Evolutionary conservation across 2,329 filamentous ascomycete genomes (phyloP).

Genomic region (Septoria linicola): DNA sequence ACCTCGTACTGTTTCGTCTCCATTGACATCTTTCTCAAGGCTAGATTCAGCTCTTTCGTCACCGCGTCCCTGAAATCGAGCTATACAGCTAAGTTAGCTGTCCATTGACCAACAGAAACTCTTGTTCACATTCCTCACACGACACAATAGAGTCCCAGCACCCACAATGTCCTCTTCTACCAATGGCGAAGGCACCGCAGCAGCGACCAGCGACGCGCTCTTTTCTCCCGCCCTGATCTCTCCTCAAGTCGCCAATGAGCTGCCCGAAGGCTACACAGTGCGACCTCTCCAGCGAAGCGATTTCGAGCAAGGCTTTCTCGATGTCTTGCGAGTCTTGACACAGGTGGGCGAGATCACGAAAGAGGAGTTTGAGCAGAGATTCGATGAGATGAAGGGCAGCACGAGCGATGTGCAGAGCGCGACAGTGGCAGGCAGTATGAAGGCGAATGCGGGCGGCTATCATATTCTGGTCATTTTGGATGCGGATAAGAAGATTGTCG

Average conservation of each 20-base stretch:
- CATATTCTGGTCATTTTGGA: constrained; percentile 86
- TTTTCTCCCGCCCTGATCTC: constrained; percentile 79
- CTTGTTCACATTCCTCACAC: no score
- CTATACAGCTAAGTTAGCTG: no score
- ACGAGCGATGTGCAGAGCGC: not conserved
- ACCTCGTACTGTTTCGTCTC: no score
- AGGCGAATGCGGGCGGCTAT: constrained; percentile 70
- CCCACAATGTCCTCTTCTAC: constrained; percentile 12
- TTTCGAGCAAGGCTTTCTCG: constrained; percentile 79
- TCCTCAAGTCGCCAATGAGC: constrained; percentile 65
- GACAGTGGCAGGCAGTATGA: constrained; percentile 45
- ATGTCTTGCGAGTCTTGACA: constrained; percentile 86
- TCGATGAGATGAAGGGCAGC: constrained; percentile 67
- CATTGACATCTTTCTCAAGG: no score
- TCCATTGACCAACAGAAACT: no score
- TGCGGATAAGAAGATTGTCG: constrained; percentile 69
- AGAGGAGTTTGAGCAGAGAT: constrained; percentile 73
- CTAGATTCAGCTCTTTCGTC: no score
- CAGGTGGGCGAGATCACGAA: constrained; percentile 84
- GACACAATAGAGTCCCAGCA: not conserved
- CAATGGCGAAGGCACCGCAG: constrained; percentile 5
- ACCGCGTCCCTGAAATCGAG: no score
- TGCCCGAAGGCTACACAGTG: constrained; percentile 79
- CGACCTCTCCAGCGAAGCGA: constrained; percentile 77
- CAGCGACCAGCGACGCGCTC: constrained; percentile 56